These are phyloP conservation scores for Pleurotus platypus DNA, from an alignment of 768 basidiomycete genomes.

Conservation along the genomic window DNA sequence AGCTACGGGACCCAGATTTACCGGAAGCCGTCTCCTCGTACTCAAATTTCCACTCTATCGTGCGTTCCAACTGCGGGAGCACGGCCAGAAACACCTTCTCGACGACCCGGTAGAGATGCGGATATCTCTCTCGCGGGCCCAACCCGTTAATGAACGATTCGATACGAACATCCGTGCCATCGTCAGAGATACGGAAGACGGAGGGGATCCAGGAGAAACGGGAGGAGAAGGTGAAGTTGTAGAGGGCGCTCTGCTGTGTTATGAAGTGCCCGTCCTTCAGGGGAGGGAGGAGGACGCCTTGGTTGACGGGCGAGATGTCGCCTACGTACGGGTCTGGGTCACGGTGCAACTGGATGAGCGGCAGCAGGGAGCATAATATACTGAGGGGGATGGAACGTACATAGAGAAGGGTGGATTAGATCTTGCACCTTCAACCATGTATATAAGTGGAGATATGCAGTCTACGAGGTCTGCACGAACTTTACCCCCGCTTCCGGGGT, in stretches of 20 bases:
- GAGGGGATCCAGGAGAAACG: slow-evolving; percentile 14
- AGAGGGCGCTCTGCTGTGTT: background rate
- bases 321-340: slow-evolving; percentile 10
- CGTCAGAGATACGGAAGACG: slow-evolving; percentile 9
- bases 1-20: background rate
- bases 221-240: background rate
- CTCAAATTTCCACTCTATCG: slow-evolving; percentile 3
- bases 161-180: slow-evolving; percentile 13
- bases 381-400: background rate
- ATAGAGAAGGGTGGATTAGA: slow-evolving; percentile 15
- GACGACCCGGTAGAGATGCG: slow-evolving; percentile 10
- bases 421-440: slow-evolving; percentile 11
- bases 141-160: slow-evolving; percentile 14
- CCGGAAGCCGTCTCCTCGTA: background rate
- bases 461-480: background rate
- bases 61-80: slow-evolving; percentile 11
- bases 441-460: no score
- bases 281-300: background rate
- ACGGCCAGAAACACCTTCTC: slow-evolving; percentile 13
- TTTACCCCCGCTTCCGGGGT: slow-evolving; percentile 13
- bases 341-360: background rate
- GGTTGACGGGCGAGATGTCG: background rate
- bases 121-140: slow-evolving; percentile 11
- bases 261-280: background rate
- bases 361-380: no score